phyloP scores from a whole-genome alignment of 2,329 filamentous ascomycete species.

The Shiraia sp. region DNA sequence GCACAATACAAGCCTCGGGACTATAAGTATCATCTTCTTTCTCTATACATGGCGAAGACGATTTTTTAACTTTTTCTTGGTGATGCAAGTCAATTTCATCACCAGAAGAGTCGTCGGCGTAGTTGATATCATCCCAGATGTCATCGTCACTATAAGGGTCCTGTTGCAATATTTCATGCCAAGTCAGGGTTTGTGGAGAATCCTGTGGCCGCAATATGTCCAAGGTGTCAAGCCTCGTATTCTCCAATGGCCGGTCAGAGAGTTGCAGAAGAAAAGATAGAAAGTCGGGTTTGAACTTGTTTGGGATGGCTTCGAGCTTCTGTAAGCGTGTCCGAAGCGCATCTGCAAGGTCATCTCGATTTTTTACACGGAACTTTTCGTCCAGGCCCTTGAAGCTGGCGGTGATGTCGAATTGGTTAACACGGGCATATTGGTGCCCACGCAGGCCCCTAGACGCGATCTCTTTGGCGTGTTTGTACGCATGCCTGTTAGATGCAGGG shows the following conservation, averaged over 20 bases:
- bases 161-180: slow-evolving; percentile 77
- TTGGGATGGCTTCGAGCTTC: slow-evolving; percentile 58
- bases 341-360: slow-evolving; percentile 78
- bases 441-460: slow-evolving; percentile 45
- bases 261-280: slow-evolving; percentile 78
- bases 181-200: slow-evolving; percentile 62
- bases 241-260: slow-evolving; percentile 76
- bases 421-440: slow-evolving; percentile 49
- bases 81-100: slow-evolving; percentile 53
- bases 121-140: slow-evolving; percentile 74
- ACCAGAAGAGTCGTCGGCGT: slow-evolving; percentile 67
- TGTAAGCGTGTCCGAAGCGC: slow-evolving; percentile 63
- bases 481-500: slow-evolving; percentile 34
- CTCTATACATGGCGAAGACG: slow-evolving; percentile 43
- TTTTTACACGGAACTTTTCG: slow-evolving; percentile 82
- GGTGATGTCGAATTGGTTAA: slow-evolving; percentile 55
- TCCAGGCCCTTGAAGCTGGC: slow-evolving; percentile 59
- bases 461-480: slow-evolving; percentile 45
- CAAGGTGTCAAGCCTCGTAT: slow-evolving; percentile 68
- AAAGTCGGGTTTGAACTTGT: slow-evolving; percentile 77
- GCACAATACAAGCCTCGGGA: slow-evolving; percentile 38
- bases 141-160: slow-evolving; percentile 72
- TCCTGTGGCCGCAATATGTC: slow-evolving; percentile 56
- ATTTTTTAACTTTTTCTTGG: slow-evolving; percentile 20
- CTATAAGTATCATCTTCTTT: slow-evolving; percentile 43